Evolutionary conservation across 2,329 filamentous ascomycete genomes (phyloP), one percentile per base, ranked within the genome.

Genomic region (Trichoderma arundinaceum): DNA sequence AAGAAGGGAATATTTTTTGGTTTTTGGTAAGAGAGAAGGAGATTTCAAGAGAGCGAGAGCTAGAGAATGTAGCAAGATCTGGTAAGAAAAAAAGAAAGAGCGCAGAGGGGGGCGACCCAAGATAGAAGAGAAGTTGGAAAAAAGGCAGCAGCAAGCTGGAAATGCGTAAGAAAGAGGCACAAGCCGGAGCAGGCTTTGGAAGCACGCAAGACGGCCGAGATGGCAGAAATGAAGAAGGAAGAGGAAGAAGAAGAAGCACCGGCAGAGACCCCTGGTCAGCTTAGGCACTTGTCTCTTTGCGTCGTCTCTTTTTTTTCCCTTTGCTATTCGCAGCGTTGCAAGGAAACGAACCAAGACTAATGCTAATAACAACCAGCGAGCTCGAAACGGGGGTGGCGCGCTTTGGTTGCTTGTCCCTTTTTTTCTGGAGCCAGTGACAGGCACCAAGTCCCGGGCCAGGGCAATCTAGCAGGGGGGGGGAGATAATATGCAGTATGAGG

Each of bases 321-420:
- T n/a, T 35, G 9, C 13, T 13, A 22, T 60, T 28, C 43, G 43
- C 32, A 51, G 28, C 46, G 17, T 12, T 35, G 41, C 32, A 60
- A 39, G 4, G 33, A n/a, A 43, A 19, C 22, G 22, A 28, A n/a
- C 33, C 53, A 43, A 7, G 38, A 17, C 39, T 17, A 41, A 44
- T 32, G 35, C 48, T 63, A 63, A 63, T 53, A 53, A 56, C 39
- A 53, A 43, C 39, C 28, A 60, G 32, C 57, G 32, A 49, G 41
- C 28, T 62, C 49, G 59, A 64, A 59, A 64, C 62, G 33, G 62
- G 62, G 62, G 62, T 57, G 53, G 52, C 62, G 62, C 60, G 52
- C 52, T 41, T 12, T 28, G 22, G 51, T 19, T 54, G 38, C 39
- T 28, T 53, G 49, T 54, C 49, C 60, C 60, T 54, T 63, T 46